These are phyloP conservation scores for Knoxdaviesia capensis DNA, from an alignment of 2,329 filamentous ascomycete species.

Conservation along the genomic window DNA sequence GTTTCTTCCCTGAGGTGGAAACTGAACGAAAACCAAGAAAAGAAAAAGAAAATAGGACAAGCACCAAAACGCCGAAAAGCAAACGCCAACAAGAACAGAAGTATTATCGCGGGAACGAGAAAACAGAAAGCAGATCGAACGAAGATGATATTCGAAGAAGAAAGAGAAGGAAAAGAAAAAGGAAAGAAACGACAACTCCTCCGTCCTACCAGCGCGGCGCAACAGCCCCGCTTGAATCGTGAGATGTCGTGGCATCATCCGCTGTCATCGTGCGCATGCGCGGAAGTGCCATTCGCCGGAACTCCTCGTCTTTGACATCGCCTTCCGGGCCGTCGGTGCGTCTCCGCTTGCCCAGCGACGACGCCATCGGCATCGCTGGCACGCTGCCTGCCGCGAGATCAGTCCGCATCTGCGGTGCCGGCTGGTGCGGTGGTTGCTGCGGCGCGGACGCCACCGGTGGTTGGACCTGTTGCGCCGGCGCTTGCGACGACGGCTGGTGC, in stretches of 20 bases:
- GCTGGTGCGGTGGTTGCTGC: too few relatives aligned
- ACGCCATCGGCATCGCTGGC: conserved; percentile 1
- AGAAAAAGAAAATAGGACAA: conserved; percentile 4
- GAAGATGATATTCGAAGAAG: conserved; percentile 2
- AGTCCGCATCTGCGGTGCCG: too few relatives aligned
- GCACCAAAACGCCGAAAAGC: neutral
- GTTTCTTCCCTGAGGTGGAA: too few relatives aligned
- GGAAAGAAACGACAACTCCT: neutral
- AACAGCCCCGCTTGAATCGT: neutral
- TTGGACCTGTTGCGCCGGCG: too few relatives aligned
- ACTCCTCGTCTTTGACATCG: neutral
- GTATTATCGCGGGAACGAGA: conserved; percentile 1
- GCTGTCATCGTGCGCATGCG: neutral
- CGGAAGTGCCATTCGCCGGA: conserved; percentile 1
- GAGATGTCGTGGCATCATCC: too few relatives aligned
- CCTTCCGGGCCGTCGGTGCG: conserved; percentile 2
- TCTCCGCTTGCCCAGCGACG: conserved; percentile 2
- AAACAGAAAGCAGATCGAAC: neutral
- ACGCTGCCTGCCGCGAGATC: neutral
- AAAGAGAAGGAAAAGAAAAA: neutral
- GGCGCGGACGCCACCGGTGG: too few relatives aligned
- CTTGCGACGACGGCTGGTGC: too few relatives aligned
- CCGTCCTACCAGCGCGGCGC: conserved; percentile 1
- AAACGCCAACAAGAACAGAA: conserved; percentile 1
- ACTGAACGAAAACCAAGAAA: too few relatives aligned